Evolutionary conservation across 371 early-diverging fungal genomes (phyloP), one percentile per base, ranked within the genome.

Genomic region (Mucor piriformis): DNA sequence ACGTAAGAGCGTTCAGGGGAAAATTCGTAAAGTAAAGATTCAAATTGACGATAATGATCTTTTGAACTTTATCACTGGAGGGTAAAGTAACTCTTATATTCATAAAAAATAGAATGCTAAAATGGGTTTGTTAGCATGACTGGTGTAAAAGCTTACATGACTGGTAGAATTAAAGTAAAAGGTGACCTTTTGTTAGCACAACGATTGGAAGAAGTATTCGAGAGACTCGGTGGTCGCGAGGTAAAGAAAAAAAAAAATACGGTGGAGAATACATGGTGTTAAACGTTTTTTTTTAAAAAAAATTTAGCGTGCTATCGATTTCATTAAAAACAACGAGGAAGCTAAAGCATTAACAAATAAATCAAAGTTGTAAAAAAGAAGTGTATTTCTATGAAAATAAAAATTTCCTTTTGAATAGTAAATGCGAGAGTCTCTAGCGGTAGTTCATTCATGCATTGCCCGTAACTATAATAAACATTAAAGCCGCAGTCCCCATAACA

Each of bases 131-230:
- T n/a, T 51, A 78, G 79, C 13, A 63, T 78, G 66, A 74, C 73
- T 15, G 79, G 79, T 20, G 66, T 78, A 32, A 76, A 70, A n/a
- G 80, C 74, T 6, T 79, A 79, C 32, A 74, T 74, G 77, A 65
- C 57, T 8, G 73, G 76, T 18, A 62, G 55, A 32, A 70, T 79
- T 32, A 76, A 76, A 56, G 73, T 79, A n/a, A 66, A 67, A 27
- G 80, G 80, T n/a, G 77, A 76, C 48, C 54, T 79, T 25, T 62
- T 74, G 18, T 63, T 79, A 16, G 80, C 76, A 8, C 80, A 79
- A 48, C 65, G 59, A 18, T 57, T 79, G 38, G 80, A 76, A 63
- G 69, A 74, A 42, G 67, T 79, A 8, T 79, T 79, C 60, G 71
- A 74, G 44, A 76, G 72, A 48, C 55, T 69, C 8, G 71, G 70